Evolutionary conservation across 2,329 filamentous ascomycete species (phyloP), one percentile per base, ranked within the genome.

Genomic region (Penicillium sp.): DNA sequence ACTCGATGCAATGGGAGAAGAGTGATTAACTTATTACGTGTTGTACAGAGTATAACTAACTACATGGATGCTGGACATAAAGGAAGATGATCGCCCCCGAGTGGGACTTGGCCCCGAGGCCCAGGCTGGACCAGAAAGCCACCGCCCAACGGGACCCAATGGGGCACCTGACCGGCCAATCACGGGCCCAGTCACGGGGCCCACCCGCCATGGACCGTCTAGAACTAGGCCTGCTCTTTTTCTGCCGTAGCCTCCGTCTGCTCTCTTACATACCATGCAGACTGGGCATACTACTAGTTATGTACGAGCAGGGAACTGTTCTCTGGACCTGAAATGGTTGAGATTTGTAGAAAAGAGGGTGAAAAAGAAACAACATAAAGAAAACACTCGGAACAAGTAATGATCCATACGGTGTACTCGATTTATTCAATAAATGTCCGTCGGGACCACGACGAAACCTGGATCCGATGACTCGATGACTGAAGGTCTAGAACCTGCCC

Each of bases 391-490:
- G 38, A 40, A 30, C n/a, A 37, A 40, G 35, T 37, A 33, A 57
- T 50, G 45, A n/a, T 28, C 45, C 24, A 19, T 22, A 19, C 28
- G 28, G 49, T 12, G 33, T 12, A 24, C 19, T 37, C 35, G 10
- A 37, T 38, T 26, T 5, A 35, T 33, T 35, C 26, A 35, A 35
- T 53, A 22, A 40, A 40, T 54, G 22, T 22, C 35, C 33, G 28
- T 54, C 35, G 51, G 35, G 17, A 28, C 56, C 45, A 28, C 44
- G 42, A 51, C 28, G 26, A 58, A 35, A 53, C 53, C 28, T 53
- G 53, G 57, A 61, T 50, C 63, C 61, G 68, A 70, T 70, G 68
- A 70, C 68, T 70, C 66, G 62, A 70, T 59, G 68, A 70, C 68
- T 65, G 37, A 55, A 49, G 66, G 66, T 68, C 68, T 70, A 70